Conservation (phyloP, 2,329 filamentous ascomycete genomes). For the Cercospora beticola region DNA sequence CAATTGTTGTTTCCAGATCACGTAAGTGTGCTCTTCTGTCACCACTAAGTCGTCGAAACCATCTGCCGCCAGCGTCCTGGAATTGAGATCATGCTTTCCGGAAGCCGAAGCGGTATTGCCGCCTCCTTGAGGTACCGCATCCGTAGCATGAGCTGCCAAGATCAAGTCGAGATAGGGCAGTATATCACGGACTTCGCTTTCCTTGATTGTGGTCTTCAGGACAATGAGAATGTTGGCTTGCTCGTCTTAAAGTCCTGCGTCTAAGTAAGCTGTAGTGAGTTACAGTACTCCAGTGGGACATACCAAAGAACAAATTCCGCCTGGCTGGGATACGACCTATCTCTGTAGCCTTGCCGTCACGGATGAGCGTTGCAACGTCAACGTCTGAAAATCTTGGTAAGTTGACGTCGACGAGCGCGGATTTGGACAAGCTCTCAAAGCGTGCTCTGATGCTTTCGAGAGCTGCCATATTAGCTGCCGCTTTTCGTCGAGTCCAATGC, state of each 20-base stretch:
- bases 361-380: constrained; percentile 24
- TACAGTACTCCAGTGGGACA: neutral
- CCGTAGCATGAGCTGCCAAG: constrained; percentile 36
- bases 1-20: constrained; percentile 33
- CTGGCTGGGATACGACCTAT: constrained; percentile 26
- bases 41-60: constrained; percentile 24
- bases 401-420: constrained; percentile 32
- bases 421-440: constrained; percentile 29
- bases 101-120: constrained; percentile 33
- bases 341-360: constrained; percentile 27
- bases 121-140: constrained; percentile 34
- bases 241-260: constrained; percentile 30
- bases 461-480: constrained; percentile 8
- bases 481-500: neutral
- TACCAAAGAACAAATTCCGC: constrained; percentile 37
- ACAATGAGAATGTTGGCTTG: constrained; percentile 29
- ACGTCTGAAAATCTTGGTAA: constrained; percentile 27
- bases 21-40: constrained; percentile 27
- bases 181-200: constrained; percentile 25
- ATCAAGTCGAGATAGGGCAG: constrained; percentile 31
- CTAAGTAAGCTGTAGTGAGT: constrained; percentile 26
- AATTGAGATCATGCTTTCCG: constrained; percentile 35
- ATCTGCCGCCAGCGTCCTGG: constrained; percentile 17
- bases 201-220: constrained; percentile 25
- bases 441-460: constrained; percentile 14